Base-by-base conservation (phyloP, 345 rosid species). In the Eucalyptus erythrocorys region DNA sequence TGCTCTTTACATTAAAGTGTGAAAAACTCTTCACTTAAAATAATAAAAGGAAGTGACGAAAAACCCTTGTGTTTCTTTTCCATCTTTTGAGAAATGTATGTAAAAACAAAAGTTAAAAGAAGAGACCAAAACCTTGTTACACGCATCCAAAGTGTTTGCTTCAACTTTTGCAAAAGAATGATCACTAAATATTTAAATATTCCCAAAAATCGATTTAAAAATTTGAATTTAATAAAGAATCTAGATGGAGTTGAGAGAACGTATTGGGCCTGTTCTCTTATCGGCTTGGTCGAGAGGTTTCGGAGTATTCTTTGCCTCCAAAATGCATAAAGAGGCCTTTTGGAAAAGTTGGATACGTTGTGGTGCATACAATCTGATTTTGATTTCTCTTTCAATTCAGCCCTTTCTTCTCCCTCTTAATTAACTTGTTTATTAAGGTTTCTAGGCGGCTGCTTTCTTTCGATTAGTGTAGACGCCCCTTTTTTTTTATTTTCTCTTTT, bases 91-190 rank as follows among this genome's bases (percentile, higher is more conserved):
- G 48, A 17, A 71, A 71, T 48, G 24, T 1, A 53, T 5, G 42
- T 43, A 84, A 90, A 90, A 92, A 91, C 87, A 88, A 91, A 92
- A 32, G 80, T 85, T n/a, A 89, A 92, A 92, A 90, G 90, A 91
- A 93, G 95, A 93, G 91, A 92, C 95, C 93, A 94, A 96, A 96
- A 93, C 97, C 95, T 89, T 37, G 80, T 85, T 90, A 91, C 95
- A 94, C 94, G 97, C 95, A 89, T 91, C 91, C 88, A 87, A 80
- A 53, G 87, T 53, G 85, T 85, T 85, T 42, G 88, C 91, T 90
- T 94, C 92, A 91, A 87, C 96, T 95, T 94, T 93, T 85, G 50
- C 87, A 90, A 94, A 93, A 90, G 90, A 90, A 79, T 88, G 81
- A 50, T 68, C 43, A 55, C 8, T 5, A 85, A 76, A 51, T 43